These are phyloP conservation scores for Hibiscus syriacus DNA, from an alignment of 345 rosid genomes.

Conservation along the genomic window DNA sequence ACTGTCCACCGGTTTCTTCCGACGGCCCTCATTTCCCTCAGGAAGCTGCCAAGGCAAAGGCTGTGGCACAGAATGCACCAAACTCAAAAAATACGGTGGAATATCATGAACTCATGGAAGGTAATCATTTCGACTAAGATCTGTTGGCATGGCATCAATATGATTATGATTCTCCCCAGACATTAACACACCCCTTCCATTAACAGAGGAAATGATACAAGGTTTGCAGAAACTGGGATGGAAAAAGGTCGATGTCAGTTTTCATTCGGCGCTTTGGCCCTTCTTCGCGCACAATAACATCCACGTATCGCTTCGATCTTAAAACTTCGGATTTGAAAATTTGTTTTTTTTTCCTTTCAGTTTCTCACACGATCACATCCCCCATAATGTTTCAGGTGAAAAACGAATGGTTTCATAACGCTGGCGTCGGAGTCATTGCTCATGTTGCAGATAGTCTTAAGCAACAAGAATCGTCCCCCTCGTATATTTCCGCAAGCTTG, in stretches of 20 bases:
- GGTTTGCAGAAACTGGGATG: slow-evolving; percentile 88
- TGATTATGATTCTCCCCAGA: not conserved
- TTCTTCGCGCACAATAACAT: slow-evolving; percentile 95
- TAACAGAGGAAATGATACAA: slow-evolving; percentile 84
- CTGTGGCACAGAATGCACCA: slow-evolving; percentile 77
- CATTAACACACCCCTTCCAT: not conserved
- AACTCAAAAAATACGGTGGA: slow-evolving; percentile 49
- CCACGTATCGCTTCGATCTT: slow-evolving; percentile 38
- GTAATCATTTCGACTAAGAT: slow-evolving; percentile 23
- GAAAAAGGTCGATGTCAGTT: slow-evolving; percentile 96
- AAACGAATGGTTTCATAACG: slow-evolving; percentile 72
- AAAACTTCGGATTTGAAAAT: not conserved
- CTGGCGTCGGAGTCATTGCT: slow-evolving; percentile 85
- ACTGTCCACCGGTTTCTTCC: slow-evolving; percentile 75
- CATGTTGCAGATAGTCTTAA: slow-evolving; percentile 93
- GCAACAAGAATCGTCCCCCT: slow-evolving; percentile 56
- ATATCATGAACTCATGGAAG: slow-evolving; percentile 85
- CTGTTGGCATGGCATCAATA: no score
- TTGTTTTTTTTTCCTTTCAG: not conserved
- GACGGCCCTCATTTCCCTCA: slow-evolving; percentile 82
- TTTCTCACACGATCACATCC: not conserved
- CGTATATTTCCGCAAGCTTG: slow-evolving; percentile 53
- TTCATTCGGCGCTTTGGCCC: slow-evolving; percentile 87
- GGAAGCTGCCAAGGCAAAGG: slow-evolving; percentile 84
- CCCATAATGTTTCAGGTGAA: slow-evolving; percentile 50